Percentiles rank a stretch among this genome's conserved stretches.
phyloP scores from a whole-genome alignment of 2,329 filamentous ascomycete genomes.

The Plectosphaerella cucumerina region DNA sequence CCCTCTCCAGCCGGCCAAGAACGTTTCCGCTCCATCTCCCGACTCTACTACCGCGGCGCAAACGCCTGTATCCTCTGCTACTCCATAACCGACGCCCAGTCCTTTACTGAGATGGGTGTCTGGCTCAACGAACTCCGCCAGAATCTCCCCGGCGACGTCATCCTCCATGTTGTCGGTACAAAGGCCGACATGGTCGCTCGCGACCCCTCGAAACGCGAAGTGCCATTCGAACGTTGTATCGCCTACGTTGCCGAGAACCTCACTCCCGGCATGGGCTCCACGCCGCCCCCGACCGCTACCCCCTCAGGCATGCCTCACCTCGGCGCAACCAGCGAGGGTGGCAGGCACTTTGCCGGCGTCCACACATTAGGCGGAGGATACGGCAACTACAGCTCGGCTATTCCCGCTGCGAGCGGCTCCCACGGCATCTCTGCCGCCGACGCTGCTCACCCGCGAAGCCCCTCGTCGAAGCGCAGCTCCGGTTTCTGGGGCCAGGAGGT shows the following conservation, averaged over 20 bases:
- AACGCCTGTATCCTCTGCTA: slow-evolving; percentile 94
- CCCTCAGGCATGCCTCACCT: slow-evolving; percentile 25
- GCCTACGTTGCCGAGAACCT: slow-evolving; percentile 93
- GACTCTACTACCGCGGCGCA: slow-evolving; percentile 93
- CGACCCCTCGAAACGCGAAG: slow-evolving; percentile 73
- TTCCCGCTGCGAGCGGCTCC: background rate
- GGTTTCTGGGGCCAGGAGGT: slow-evolving; percentile 90
- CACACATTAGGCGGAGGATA: background rate
- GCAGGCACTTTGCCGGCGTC: slow-evolving; percentile 6
- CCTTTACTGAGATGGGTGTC: slow-evolving; percentile 86
- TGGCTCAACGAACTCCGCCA: slow-evolving; percentile 84
- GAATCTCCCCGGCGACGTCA: slow-evolving; percentile 72
- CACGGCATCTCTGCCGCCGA: slow-evolving; percentile 4
- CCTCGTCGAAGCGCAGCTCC: slow-evolving; percentile 62
- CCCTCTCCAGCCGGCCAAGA: slow-evolving; percentile 72
- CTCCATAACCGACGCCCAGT: slow-evolving; percentile 81
- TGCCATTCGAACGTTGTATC: slow-evolving; percentile 93
- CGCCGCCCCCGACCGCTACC: slow-evolving; percentile 62
- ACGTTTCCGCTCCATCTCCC: slow-evolving; percentile 88
- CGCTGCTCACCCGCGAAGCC: slow-evolving; percentile 50
- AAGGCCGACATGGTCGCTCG: slow-evolving; percentile 87
- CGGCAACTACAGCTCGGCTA: background rate
- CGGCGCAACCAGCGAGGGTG: slow-evolving; percentile 13
- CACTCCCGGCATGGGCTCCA: slow-evolving; percentile 63
- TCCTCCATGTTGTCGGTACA: slow-evolving; percentile 92